These are phyloP conservation scores for Geotrichum phurueaensis DNA, from an alignment of 1,139 yeast species.

Conservation along the genomic window DNA sequence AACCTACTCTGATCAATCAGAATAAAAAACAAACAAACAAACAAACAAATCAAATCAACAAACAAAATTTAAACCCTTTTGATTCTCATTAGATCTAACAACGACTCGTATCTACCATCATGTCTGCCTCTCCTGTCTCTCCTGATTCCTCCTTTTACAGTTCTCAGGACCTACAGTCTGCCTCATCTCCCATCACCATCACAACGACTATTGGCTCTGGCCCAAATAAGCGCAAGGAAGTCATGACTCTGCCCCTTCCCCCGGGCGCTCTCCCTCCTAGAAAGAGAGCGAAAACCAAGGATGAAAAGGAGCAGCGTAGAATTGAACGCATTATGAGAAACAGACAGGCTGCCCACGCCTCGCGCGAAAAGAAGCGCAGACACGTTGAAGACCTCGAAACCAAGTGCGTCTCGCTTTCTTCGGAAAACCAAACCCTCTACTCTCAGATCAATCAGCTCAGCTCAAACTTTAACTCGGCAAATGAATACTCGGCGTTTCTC, in stretches of 20 bases:
- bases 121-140: background rate
- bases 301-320: slow-evolving; percentile 94
- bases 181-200: slow-evolving; percentile 14
- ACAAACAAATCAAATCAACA: no score
- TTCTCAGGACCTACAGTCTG: background rate
- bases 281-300: slow-evolving; percentile 91
- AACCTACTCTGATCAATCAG: background rate
- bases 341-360: slow-evolving; percentile 95
- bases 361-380: slow-evolving; percentile 91
- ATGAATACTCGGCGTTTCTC: slow-evolving; percentile 26
- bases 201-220: slow-evolving; percentile 21
- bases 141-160: background rate
- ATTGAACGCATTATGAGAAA: slow-evolving; percentile 88
- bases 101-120: background rate
- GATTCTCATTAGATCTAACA: background rate
- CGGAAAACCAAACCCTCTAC: slow-evolving; percentile 30
- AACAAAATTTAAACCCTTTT: background rate
- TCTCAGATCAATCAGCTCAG: slow-evolving; percentile 25
- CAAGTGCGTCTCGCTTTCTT: slow-evolving; percentile 29
- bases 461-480: slow-evolving; percentile 19
- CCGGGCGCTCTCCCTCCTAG: slow-evolving; percentile 73
- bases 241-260: slow-evolving; percentile 34
- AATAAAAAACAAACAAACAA: no score
- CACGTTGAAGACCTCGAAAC: slow-evolving; percentile 82
- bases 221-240: slow-evolving; percentile 28